Evolutionary conservation across 305 asterid genomes (phyloP).

Genomic region (Andrographis paniculata): DNA sequence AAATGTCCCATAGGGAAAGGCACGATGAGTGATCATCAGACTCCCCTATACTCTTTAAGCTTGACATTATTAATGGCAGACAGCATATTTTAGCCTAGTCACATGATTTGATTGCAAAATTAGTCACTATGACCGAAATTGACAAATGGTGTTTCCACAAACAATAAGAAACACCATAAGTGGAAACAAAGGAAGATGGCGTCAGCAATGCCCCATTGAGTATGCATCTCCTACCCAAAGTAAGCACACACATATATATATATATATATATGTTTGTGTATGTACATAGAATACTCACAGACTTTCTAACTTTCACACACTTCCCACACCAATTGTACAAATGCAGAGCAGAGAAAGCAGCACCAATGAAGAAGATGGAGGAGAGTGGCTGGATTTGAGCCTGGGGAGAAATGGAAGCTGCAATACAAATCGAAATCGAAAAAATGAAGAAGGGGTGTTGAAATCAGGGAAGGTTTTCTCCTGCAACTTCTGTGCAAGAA

Average conservation of each 20-base stretch:
- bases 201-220: constrained; percentile 36
- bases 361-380: constrained; percentile 20
- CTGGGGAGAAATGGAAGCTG: constrained; percentile 34
- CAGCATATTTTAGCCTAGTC: too few species aligned
- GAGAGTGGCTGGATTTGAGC: constrained; percentile 69
- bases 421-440: constrained; percentile 32
- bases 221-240: constrained; percentile 37
- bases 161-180: constrained; percentile 34
- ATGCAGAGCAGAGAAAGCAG: constrained; percentile 43
- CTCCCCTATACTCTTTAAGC: too few species aligned
- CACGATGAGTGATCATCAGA: too few species aligned
- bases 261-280: constrained; percentile 33
- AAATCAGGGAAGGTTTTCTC: constrained; percentile 55
- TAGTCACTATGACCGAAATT: too few species aligned
- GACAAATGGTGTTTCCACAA: constrained; percentile 18
- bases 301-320: neutral
- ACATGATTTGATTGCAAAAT: too few species aligned
- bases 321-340: too few species aligned
- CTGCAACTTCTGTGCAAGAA: constrained; percentile 84
- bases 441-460: constrained; percentile 23
- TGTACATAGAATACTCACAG: neutral
- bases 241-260: constrained; percentile 43
- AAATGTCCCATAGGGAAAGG: too few species aligned
- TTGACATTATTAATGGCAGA: too few species aligned
- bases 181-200: constrained; percentile 46